A percentile compares a stretch with the other conserved stretches of the same genome.
Evolutionary conservation across 1,139 yeast genomes (phyloP).

Genomic region (Magnusiomyces suaveolens): DNA sequence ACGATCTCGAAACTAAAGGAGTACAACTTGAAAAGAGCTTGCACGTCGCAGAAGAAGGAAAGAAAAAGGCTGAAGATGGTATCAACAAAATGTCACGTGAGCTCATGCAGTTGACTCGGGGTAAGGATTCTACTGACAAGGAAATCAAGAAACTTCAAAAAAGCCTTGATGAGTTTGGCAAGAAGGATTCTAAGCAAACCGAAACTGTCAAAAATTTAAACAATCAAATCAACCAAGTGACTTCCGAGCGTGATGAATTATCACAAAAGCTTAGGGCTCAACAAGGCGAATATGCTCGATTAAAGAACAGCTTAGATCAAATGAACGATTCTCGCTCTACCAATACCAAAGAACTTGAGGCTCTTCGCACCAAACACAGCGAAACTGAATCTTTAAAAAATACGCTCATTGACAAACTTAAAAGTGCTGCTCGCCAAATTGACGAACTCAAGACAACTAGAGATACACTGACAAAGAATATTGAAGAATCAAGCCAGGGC

Average conservation of each 20-base stretch:
- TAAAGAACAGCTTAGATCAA: constrained; percentile 9
- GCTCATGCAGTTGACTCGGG: constrained; percentile 53
- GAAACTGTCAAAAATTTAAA: constrained; percentile 14
- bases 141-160: constrained; percentile 30
- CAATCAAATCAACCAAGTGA: constrained; percentile 16
- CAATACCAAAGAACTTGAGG: constrained; percentile 18
- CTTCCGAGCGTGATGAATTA: constrained; percentile 12
- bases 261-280: constrained; percentile 12
- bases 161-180: constrained; percentile 20
- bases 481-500: constrained; percentile 18
- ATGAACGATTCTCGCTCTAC: constrained; percentile 3
- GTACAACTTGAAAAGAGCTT: constrained; percentile 36
- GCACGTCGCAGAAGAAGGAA: constrained; percentile 37
- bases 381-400: constrained; percentile 26
- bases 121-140: constrained; percentile 46
- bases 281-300: constrained; percentile 11
- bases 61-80: constrained; percentile 72
- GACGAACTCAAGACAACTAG: constrained; percentile 20
- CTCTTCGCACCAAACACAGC: constrained; percentile 18
- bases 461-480: constrained; percentile 14
- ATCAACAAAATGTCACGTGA: constrained; percentile 87
- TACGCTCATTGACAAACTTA: constrained; percentile 27
- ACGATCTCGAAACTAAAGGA: constrained; percentile 29
- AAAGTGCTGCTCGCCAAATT: constrained; percentile 26
- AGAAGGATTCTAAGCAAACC: constrained; percentile 16